These are phyloP conservation scores for Calonectria naviculata DNA, from an alignment of 2,329 filamentous ascomycete genomes.

Conservation along the genomic window DNA sequence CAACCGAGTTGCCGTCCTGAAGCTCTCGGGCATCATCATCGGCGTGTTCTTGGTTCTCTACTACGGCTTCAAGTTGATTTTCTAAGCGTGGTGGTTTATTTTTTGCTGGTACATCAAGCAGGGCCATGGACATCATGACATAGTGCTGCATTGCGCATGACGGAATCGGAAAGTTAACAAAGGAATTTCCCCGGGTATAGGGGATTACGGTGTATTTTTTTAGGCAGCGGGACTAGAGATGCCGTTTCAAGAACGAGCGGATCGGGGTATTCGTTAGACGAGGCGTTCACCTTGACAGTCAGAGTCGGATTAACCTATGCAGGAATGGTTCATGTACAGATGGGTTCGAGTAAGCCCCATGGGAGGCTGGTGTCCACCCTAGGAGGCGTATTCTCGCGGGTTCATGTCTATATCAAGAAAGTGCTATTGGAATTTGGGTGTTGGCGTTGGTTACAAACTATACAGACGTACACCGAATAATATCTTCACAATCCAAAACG, in stretches of 20 bases:
- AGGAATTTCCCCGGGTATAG: neutral
- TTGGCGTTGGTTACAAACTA: slow-evolving; percentile 21
- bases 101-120: neutral
- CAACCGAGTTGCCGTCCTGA: slow-evolving; percentile 91
- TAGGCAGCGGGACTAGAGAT: neutral
- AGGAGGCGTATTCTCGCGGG: neutral
- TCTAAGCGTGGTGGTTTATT: slow-evolving; percentile 50
- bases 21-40: slow-evolving; percentile 86
- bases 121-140: neutral
- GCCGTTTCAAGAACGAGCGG: neutral
- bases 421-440: slow-evolving; percentile 13
- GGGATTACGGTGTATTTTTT: neutral
- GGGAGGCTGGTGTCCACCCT: slow-evolving; percentile 11
- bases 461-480: slow-evolving; percentile 7
- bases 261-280: slow-evolving; percentile 7
- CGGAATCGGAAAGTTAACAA: neutral
- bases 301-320: neutral
- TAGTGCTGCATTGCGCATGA: neutral
- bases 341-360: neutral
- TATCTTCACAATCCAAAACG: neutral
- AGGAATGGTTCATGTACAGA: neutral
- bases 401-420: slow-evolving; percentile 8
- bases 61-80: slow-evolving; percentile 74
- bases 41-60: slow-evolving; percentile 80
- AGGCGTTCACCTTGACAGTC: neutral